These are phyloP conservation scores for Schwanniomyces vanrijiae DNA, from an alignment of 805 yeast genomes.

Conservation along the genomic window DNA sequence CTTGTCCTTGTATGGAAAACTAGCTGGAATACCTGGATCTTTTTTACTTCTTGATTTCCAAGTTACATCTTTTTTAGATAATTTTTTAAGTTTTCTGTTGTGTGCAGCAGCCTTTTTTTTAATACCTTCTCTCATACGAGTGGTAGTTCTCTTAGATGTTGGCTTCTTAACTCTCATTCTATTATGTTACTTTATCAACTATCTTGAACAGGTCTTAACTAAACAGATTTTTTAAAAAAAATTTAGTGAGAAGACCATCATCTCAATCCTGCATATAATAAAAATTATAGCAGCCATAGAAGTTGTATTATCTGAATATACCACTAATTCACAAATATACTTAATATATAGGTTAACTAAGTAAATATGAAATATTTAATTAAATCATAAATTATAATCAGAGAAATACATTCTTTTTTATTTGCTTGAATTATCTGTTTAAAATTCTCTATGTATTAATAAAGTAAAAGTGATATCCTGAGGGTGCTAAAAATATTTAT, in stretches of 20 bases:
- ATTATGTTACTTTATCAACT: not conserved
- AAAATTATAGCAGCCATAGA: not conserved
- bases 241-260: not conserved
- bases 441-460: not conserved
- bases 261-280: not conserved
- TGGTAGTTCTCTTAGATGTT: conserved; percentile 84
- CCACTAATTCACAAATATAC: no score
- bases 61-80: conserved; percentile 84
- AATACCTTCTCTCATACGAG: conserved; percentile 95
- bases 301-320: no score
- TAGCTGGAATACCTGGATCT: conserved; percentile 93
- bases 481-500: not conserved
- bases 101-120: conserved; percentile 95
- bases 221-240: not conserved
- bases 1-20: conserved; percentile 90
- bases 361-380: no score
- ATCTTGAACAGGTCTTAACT: not conserved
- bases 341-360: not conserved
- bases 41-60: conserved; percentile 85
- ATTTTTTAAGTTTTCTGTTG: conserved; percentile 78
- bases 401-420: no score
- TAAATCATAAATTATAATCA: no score
- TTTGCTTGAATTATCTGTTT: no score
- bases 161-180: conserved; percentile 56
- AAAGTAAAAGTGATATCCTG: not conserved